These are phyloP conservation scores for Candida pseudoviswanathii DNA, from an alignment of 1,139 yeast species.

Conservation along the genomic window DNA sequence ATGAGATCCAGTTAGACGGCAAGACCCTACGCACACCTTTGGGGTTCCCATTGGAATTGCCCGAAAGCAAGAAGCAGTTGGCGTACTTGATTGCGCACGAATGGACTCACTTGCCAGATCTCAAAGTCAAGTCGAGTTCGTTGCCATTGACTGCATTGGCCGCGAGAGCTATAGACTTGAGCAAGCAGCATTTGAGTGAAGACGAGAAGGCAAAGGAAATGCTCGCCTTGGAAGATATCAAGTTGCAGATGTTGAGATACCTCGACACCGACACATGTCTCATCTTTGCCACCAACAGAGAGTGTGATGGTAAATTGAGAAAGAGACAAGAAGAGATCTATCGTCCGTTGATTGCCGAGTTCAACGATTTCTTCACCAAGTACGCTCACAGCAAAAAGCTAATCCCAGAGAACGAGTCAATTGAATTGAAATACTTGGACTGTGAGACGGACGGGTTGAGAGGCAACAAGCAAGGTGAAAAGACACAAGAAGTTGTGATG, in stretches of 20 bases:
- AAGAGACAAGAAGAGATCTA: conserved; percentile 74
- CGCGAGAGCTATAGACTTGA: conserved; percentile 80
- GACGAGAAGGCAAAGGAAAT: conserved; percentile 44
- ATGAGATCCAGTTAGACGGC: conserved; percentile 66
- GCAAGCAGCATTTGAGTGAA: conserved; percentile 24
- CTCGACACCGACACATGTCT: conserved; percentile 92
- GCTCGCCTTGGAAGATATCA: conserved; percentile 54
- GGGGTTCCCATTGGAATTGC: conserved; percentile 71
- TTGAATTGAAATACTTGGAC: conserved; percentile 62
- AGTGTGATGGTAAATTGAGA: conserved; percentile 82
- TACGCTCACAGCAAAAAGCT: conserved; percentile 32
- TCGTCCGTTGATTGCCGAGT: conserved; percentile 69
- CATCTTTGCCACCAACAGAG: conserved; percentile 78
- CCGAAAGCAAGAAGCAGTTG: conserved; percentile 57
- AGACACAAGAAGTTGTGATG: conserved; percentile 62
- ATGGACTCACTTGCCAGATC: conserved; percentile 76
- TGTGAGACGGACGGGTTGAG: conserved; percentile 78
- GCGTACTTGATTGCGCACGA: conserved; percentile 84
- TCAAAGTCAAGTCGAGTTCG: conserved; percentile 75
- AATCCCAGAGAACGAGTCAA: conserved; percentile 24
- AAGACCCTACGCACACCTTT: conserved; percentile 83
- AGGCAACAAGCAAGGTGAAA: conserved; percentile 71
- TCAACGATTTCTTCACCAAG: conserved; percentile 61
- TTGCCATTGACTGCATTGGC: conserved; percentile 87
- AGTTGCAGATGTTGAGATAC: conserved; percentile 66